Conservation (phyloP, 2,329 filamentous ascomycete genomes). For the Lasiodiplodia gonubiensis region DNA sequence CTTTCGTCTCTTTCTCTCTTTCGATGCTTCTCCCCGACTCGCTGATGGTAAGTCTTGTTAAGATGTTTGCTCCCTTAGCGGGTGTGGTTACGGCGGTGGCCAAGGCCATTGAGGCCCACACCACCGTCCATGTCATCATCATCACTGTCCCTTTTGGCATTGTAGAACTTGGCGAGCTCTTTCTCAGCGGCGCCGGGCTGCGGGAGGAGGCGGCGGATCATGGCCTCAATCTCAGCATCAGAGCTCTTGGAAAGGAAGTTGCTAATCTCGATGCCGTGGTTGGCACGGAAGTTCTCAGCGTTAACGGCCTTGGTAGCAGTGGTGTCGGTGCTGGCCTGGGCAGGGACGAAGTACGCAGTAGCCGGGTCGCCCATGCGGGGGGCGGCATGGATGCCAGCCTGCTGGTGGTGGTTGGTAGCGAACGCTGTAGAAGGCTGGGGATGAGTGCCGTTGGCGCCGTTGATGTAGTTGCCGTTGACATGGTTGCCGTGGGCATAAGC, state of each 20-base stretch:
- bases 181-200: not conserved
- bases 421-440: not conserved
- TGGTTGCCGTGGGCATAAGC: not conserved
- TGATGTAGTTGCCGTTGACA: not conserved
- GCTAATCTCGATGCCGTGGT: not conserved
- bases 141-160: not conserved
- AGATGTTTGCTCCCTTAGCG: not conserved
- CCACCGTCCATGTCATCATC: not conserved
- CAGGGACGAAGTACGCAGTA: not conserved
- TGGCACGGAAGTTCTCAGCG: not conserved
- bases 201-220: not conserved
- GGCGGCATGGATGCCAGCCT: not conserved
- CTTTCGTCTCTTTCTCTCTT: not conserved
- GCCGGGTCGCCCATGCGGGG: slow-evolving; percentile 8
- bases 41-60: not conserved
- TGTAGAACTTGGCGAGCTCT: not conserved
- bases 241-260: not conserved
- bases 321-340: not conserved
- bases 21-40: not conserved
- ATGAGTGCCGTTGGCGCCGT: not conserved
- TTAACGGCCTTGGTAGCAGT: not conserved
- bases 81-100: not conserved
- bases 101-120: not conserved
- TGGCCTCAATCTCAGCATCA: not conserved
- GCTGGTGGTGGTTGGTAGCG: not conserved